Percentiles rank a stretch among this genome's conserved stretches.
Conservation (phyloP, 345 rosid genomes). For the Acer yangbiense region DNA sequence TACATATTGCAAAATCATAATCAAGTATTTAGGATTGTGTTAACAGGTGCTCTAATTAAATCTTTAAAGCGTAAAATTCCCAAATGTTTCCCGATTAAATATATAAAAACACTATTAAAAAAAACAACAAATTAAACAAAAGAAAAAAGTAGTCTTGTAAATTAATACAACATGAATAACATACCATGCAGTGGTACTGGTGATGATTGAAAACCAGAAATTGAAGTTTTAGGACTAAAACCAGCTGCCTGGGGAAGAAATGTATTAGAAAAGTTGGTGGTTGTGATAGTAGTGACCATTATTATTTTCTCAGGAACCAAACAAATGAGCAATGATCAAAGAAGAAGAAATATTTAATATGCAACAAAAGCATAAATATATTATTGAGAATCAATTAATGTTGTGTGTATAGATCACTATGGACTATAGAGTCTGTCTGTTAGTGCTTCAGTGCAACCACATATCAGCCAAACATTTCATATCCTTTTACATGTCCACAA, state of each 20-base stretch:
- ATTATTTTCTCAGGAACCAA: constrained; percentile 21
- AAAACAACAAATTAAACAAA: not conserved
- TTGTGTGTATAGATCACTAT: not conserved
- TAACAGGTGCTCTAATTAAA: not conserved
- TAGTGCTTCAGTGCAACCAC: constrained; percentile 1
- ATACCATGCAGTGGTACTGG: constrained; percentile 39
- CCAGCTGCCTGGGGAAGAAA: constrained; percentile 25
- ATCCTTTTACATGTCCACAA: constrained; percentile 34
- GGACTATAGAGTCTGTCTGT: not conserved
- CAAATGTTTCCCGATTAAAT: too few relatives aligned
- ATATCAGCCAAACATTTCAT: constrained; percentile 29
- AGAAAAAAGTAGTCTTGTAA: not conserved
- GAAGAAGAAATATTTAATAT: not conserved
- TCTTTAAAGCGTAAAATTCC: not conserved
- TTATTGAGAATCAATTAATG: not conserved
- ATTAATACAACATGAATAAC: not conserved
- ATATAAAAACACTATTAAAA: not conserved
- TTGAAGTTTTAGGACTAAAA: constrained; percentile 22
- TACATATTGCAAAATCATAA: not conserved
- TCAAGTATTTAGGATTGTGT: not conserved
- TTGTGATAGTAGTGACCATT: constrained; percentile 47
- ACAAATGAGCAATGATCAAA: not conserved
- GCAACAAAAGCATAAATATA: not conserved
- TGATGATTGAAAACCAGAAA: constrained; percentile 30
- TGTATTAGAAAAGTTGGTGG: constrained; percentile 25